Evolutionary conservation across 164 flowering plant genomes (phyloP).

Genomic region (Magnolia kwangsiensis): DNA sequence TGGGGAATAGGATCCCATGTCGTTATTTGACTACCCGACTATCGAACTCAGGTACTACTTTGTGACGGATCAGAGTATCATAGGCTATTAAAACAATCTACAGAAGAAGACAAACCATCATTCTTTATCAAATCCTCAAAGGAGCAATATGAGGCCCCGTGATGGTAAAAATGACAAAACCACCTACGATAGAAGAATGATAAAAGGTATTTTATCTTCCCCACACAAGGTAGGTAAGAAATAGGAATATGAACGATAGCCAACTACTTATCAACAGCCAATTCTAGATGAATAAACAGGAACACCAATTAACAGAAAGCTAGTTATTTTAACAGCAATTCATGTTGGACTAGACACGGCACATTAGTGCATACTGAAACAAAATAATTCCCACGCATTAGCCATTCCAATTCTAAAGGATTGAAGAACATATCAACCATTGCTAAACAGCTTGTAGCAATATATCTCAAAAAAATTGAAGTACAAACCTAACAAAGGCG

Average conservation of each 20-base stretch:
- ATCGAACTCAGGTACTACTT: no score
- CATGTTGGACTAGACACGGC: neutral
- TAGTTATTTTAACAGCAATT: neutral
- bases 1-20: no score
- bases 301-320: no score
- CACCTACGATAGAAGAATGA: neutral
- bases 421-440: neutral
- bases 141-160: neutral
- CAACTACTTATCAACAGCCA: no score
- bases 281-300: no score
- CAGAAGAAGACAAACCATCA: neutral
- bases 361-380: neutral
- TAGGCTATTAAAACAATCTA: no score
- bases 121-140: neutral
- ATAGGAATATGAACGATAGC: no score
- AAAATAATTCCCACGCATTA: neutral
- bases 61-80: no score
- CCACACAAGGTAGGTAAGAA: no score
- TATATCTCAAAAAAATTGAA: neutral
- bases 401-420: neutral
- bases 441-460: neutral
- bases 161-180: neutral
- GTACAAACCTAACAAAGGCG: neutral
- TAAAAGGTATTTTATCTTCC: no score
- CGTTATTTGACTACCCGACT: no score